Base-by-base conservation (phyloP, 1,284 basidiomycete species). In the Cutaneotrichosporon mucoides region DNA sequence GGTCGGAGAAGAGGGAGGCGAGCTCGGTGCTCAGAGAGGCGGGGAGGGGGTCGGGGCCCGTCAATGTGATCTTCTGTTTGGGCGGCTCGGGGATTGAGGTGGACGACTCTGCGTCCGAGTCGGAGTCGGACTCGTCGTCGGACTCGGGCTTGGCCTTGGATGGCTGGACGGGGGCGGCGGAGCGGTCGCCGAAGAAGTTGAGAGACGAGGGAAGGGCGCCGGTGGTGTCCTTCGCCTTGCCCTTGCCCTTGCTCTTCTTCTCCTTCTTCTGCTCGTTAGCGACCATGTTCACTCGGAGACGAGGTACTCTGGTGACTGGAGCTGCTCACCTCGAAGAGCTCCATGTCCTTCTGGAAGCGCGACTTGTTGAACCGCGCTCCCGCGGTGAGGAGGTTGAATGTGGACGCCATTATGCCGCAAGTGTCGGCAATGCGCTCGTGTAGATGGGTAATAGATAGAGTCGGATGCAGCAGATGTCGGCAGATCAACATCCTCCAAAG, bases 111-210 rank as follows among this genome's bases (percentile, higher is more conserved):
- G 38, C 8, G 38, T 40, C 38, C 8, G 38, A 40, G 38, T 40
- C 38, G 38, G 24, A 24, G 24, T 24, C 24, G 24, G 24, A 24
- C 24, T 24, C 24, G 24, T 24, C 24, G 24, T 24, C 63, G n/a
- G 66, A 66, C 38, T 73, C 68, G 10, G 68, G 61, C 88, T 87
- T 44, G 69, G 75, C 38, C 38, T 40, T 40, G 38, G 38, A 8
- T 9, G 68, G 61, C 88, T 87, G 24, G 24, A 24, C 43, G 69
- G 75, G 33, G 75, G 44, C 48, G 52, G 63, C 50, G 2, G 68
- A 51, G 0, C 87, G 85, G 66, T 90, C 90, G 66, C 88, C 90
- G 79, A 94, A 95, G 76, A 93, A 93, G 75, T 96, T 89, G 4
- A 95, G 82, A 64, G 89, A 88, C 2, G 81, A 68, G 0, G 92